A percentile compares a stretch with the other conserved stretches of the same genome.
phyloP scores from a whole-genome alignment of 1,139 yeast genomes.

The Yamadazyma friedrichii region DNA sequence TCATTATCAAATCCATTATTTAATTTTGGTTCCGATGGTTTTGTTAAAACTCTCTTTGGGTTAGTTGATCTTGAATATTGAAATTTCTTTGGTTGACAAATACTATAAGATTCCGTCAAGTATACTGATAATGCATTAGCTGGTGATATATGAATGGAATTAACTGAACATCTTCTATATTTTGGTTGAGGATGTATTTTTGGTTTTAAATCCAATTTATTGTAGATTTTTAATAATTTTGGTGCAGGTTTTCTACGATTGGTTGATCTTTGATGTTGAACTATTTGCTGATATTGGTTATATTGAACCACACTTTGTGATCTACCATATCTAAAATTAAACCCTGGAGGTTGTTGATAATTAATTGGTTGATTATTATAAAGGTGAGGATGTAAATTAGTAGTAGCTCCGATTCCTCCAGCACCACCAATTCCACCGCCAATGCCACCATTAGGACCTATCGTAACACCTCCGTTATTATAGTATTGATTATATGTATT shows the following conservation, averaged over 20 bases:
- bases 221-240: conserved; percentile 34
- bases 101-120: conserved; percentile 74
- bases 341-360: not conserved
- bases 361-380: not conserved
- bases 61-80: conserved; percentile 82
- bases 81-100: conserved; percentile 82
- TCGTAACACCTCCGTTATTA: not conserved
- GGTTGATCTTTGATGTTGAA: conserved; percentile 25
- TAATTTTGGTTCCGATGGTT: conserved; percentile 80
- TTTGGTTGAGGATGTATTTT: conserved; percentile 64
- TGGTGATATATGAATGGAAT: conserved; percentile 83
- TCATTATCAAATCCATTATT: conserved; percentile 89
- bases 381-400: not conserved
- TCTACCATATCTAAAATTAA: conserved; percentile 19
- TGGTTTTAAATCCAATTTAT: conserved; percentile 61
- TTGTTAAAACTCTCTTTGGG: conserved; percentile 88
- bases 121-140: conserved; percentile 76
- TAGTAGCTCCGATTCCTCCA: not conserved
- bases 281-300: conserved; percentile 35
- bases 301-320: conserved; percentile 39
- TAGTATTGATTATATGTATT: not conserved
- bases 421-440: not conserved
- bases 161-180: conserved; percentile 77
- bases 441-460: too few relatives aligned
- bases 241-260: conserved; percentile 37